phyloP scores from a whole-genome alignment of 345 rosid species.

The Corymbia maculata region DNA sequence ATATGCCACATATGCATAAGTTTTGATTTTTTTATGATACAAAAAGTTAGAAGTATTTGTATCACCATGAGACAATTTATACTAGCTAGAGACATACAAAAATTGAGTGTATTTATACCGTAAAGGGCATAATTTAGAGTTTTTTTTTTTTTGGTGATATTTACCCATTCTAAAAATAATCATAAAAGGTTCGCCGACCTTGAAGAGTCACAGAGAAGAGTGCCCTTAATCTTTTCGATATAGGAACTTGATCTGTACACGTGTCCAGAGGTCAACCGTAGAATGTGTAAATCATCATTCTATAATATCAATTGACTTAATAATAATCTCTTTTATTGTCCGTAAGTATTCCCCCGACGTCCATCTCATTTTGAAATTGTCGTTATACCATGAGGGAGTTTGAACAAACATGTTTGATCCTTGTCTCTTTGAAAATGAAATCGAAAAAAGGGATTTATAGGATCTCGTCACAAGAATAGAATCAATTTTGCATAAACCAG shows the following conservation, averaged over 20 bases:
- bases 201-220: background rate
- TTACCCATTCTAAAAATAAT: background rate
- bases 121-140: background rate
- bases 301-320: background rate
- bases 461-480: background rate
- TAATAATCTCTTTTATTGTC: too few relatives aligned
- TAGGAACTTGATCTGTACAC: background rate
- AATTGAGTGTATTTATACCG: too few relatives aligned
- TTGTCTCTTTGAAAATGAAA: too few relatives aligned
- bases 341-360: too few relatives aligned
- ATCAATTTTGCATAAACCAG: background rate
- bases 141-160: too few relatives aligned
- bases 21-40: fast-evolving
- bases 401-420: background rate
- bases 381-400: background rate
- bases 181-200: background rate
- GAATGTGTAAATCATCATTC: background rate
- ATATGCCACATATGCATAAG: fast-evolving
- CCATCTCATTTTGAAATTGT: too few relatives aligned
- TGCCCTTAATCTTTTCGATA: background rate
- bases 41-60: too few relatives aligned
- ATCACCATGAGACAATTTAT: fast-evolving
- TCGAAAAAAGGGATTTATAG: background rate
- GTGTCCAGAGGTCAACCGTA: background rate
- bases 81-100: too few relatives aligned